Base-by-base conservation (phyloP, 2,329 filamentous ascomycete genomes). In the Apiospora saccharicola region DNA sequence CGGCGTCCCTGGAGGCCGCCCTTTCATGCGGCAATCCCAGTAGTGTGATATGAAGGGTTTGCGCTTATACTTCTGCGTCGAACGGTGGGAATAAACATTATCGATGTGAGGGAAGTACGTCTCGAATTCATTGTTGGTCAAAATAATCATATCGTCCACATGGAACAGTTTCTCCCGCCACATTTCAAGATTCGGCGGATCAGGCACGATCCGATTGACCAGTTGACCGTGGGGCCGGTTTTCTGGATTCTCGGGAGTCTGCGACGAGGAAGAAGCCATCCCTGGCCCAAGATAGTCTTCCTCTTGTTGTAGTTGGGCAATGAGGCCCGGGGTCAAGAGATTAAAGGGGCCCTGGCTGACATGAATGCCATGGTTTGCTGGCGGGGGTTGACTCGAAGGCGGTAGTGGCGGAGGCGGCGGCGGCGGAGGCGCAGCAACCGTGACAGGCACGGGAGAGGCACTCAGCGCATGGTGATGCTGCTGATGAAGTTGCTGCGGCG, bases 31-130 rank as follows among this genome's bases (percentile, higher is more conserved):
- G 78, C 93, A 96, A 82, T 95, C 93, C 91, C 92, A 95, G 82
- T 95, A 96, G 81, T 95, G 93, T 1, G 92, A 94, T 71, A 94
- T 87, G 76, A 95, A 94, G n/a, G 92, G 91, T 77, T 94, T 94
- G 77, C 92, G 91, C 83, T 95, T 95, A 81, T 95, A 94, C 71
- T 87, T 88, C 80, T 95, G 93, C 2, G 93, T 95, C 1, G 93
- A 95, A 74, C 93, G 91, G 82, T 95, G 93, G 37, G 93, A 95
- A 82, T 95, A 96, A 76, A 95, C 89, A 80, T 95, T 95, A 84
- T 95, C 93, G 76, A 96, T 88, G 81, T 95, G 93, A 0, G 93
- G 93, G 78, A 95, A 95, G 81, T 95, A 96, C 8, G 90, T 94
- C 78, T 94, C 89, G 79, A 93, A 95, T 91, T 95, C 88, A 74